Evolutionary conservation across 352 stramenopile genomes (phyloP), one percentile per base, ranked within the genome.

Genomic region (Globisporangium sylvaticum): DNA sequence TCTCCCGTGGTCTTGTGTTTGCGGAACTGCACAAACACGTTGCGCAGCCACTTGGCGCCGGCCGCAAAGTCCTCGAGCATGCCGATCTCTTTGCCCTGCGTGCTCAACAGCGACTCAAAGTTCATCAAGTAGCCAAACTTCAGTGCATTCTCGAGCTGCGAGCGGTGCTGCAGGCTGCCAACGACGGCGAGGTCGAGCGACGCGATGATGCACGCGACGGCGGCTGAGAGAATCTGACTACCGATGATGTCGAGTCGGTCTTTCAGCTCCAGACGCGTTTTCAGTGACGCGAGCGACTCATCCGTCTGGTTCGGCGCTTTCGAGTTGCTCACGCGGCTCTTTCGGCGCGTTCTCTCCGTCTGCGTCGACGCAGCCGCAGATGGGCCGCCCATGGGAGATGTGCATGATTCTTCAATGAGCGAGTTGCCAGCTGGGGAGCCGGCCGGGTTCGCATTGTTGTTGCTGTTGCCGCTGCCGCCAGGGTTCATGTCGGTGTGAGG

Each of bases 61-160:
- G 84, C 89, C 9, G 83, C 85, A 70, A 97, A 91, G 68, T 97
- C 91, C 69, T 96, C 82, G 1, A 99, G 85, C 96, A 99, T 98
- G 14, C 90, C 92, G 14, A 97, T 82, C 70, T 99, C 96, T 68
- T 98, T 98, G 37, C 95, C 95, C 55, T 97, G 91, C 44, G 96
- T 96, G 76, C 84, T 94, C 70, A 95, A 59, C 34, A 95, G 72
- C 60, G 87, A 95, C 73, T 95, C 87, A 59, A 94, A 95, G 68
- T 92, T 84, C 58, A 95, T 73, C 7, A 95, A 65, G 53, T 87
- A 91, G 3, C 86, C 86, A 48, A 91, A 85, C 5, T 67, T 71
- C 4, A 77, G 62, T 7, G 84, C 80, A 12, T 83, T 80, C 3
- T 80, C 75, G 2, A 93, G 72, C 73, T 92, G 83, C 22, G 74